Evolutionary conservation across 768 basidiomycete genomes (phyloP), one percentile per base, ranked within the genome.

Genomic region (Ramaria sp.): DNA sequence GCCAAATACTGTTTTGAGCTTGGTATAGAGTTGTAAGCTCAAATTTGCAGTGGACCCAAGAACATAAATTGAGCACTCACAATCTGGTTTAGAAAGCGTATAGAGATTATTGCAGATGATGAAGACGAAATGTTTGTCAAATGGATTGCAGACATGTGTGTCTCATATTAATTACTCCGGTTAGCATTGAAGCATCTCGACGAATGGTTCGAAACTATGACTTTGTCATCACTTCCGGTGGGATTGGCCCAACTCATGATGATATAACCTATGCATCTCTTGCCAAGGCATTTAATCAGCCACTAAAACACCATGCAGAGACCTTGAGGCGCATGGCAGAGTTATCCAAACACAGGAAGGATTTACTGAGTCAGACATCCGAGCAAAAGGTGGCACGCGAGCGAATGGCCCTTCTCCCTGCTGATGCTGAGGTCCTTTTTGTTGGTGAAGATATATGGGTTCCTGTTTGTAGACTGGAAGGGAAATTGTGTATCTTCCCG

Each of bases 191-290:
- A 64, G 92, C 94, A 5, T 89, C 88, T 34, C 73, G 79, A 57
- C 74, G 91, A 18, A 81, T 98, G 77, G 83, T 85, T 37, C 68
- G 74, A 36, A 78, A 77, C 44, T 94, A 92, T 65, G 94, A 96
- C 66, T 83, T 93, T 61, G 92, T 96, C 27, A 75, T 97, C 51
- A 94, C 90, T 0, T 84, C 82, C 12, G 93, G 94, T 1, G 93
- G 94, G 0, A 91, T 96, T 52, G 91, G 91, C 0, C 88, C 90
- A 2, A 94, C 90, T 12, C 89, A 92, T 62, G 90, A 90, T 63
- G 88, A 93, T 63, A 95, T 95, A 63, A 95, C 93, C 4, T 96
- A 96, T 61, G 74, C 78, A 5, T 87, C 88, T 1, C 79, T 98
- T 20, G 91, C 86, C 5, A 85, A 82, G 61, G 87, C 94, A 0